These are phyloP conservation scores for Laetiporus sulphureus DNA, from an alignment of 1,284 basidiomycete species.

Conservation along the genomic window DNA sequence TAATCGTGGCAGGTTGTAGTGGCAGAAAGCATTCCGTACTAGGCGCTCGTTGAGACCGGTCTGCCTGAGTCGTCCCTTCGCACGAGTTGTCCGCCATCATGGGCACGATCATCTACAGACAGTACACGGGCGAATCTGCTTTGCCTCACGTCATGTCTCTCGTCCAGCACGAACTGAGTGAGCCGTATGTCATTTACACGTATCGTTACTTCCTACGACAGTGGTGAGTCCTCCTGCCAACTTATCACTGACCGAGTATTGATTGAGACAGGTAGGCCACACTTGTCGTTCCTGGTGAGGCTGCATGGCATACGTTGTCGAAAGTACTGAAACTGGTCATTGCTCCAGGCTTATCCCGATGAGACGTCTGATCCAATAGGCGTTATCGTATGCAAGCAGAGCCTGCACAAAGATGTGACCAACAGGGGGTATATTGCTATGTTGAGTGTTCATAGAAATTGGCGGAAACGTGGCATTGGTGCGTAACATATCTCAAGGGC, in stretches of 20 bases:
- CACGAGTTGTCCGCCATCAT: too few species aligned
- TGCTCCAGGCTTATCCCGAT: slow-evolving; percentile 48
- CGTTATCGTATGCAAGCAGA: slow-evolving; percentile 95
- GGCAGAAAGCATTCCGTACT: slow-evolving; percentile 9
- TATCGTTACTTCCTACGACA: slow-evolving; percentile 94
- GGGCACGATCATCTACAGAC: slow-evolving; percentile 61
- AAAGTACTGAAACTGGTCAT: slow-evolving; percentile 6
- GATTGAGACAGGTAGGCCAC: slow-evolving; percentile 58
- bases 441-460: slow-evolving; percentile 81
- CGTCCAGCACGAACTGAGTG: slow-evolving; percentile 89
- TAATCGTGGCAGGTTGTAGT: slow-evolving; percentile 6
- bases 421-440: slow-evolving; percentile 97
- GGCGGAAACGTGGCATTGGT: slow-evolving; percentile 90
- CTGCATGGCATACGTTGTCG: slow-evolving; percentile 21
- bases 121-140: slow-evolving; percentile 73
- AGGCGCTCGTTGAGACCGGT: slow-evolving; percentile 7
- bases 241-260: too few species aligned
- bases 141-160: slow-evolving; percentile 78
- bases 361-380: slow-evolving; percentile 66
- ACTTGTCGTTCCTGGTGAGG: slow-evolving; percentile 87
- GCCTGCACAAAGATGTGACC: slow-evolving; percentile 67
- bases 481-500: slow-evolving; percentile 23
- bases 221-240: slow-evolving; percentile 74
- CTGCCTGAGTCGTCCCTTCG: too few species aligned
- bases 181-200: slow-evolving; percentile 93